Conservation (phyloP, 2,329 filamentous ascomycete species). For the Diaporthe destruens region DNA sequence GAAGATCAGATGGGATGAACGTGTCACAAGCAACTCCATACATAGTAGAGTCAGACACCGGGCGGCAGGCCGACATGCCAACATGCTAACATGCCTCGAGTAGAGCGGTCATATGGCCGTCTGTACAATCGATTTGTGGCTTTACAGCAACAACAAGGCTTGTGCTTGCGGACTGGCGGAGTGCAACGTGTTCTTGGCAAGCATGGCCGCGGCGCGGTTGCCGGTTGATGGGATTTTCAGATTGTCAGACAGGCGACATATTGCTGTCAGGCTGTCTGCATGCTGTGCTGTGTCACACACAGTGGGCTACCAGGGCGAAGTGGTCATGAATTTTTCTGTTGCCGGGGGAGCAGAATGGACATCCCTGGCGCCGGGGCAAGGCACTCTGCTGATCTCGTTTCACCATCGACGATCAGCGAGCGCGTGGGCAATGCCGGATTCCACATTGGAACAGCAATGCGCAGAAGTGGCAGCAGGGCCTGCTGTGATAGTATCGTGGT, state of each 20-base stretch:
- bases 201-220: not conserved
- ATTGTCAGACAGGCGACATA: not conserved
- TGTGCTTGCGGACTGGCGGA: no score
- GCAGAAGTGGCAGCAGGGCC: constrained; percentile 5
- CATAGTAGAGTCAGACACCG: constrained; percentile 19
- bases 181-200: constrained; percentile 28
- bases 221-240: constrained; percentile 9
- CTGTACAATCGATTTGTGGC: constrained; percentile 1
- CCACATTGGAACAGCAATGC: constrained; percentile 26
- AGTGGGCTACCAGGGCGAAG: constrained; percentile 9
- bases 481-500: constrained; percentile 10
- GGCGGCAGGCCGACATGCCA: constrained; percentile 10
- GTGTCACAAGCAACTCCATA: constrained; percentile 22
- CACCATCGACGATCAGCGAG: constrained; percentile 41
- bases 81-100: constrained; percentile 17
- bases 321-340: constrained; percentile 27
- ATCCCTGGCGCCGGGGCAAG: constrained; percentile 35
- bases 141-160: not conserved
- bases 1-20: constrained; percentile 17
- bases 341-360: constrained; percentile 28
- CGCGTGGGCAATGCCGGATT: constrained; percentile 35
- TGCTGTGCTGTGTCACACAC: constrained; percentile 25
- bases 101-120: not conserved
- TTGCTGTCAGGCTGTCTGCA: not conserved
- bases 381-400: constrained; percentile 42